These are phyloP conservation scores for Capronia americana DNA, from an alignment of 2,329 filamentous ascomycete genomes.

Conservation along the genomic window DNA sequence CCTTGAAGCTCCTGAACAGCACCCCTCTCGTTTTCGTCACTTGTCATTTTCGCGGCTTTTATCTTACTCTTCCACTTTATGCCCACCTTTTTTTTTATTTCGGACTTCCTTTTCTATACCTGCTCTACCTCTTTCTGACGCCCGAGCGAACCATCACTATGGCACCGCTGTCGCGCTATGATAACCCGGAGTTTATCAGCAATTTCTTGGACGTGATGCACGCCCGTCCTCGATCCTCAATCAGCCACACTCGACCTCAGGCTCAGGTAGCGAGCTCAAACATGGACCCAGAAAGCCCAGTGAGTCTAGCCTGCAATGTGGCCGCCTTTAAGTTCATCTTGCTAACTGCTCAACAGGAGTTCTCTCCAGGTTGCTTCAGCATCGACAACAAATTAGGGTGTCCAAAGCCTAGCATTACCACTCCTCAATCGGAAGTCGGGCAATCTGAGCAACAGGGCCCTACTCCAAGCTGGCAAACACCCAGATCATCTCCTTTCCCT, in stretches of 20 bases:
- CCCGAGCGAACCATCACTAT: background rate
- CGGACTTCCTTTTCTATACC: too few relatives aligned
- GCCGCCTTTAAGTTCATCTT: background rate
- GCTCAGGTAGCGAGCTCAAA: background rate
- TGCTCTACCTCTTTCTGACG: background rate
- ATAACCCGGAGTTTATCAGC: constrained; percentile 6
- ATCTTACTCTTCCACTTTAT: background rate
- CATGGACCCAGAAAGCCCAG: constrained; percentile 2
- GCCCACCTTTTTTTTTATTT: background rate
- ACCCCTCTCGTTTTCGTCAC: background rate
- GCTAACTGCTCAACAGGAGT: constrained; percentile 13
- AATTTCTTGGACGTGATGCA: constrained; percentile 3
- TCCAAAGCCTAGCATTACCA: background rate
- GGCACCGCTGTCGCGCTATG: background rate
- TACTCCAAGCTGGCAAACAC: background rate
- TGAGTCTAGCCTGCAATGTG: background rate
- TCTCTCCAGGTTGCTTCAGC: background rate
- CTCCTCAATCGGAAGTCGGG: background rate
- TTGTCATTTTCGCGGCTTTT: background rate
- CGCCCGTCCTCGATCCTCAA: background rate
- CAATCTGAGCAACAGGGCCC: background rate
- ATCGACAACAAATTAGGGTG: background rate
- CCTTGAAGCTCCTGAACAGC: background rate
- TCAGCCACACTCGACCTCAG: background rate
- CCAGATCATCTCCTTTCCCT: background rate